Evolutionary conservation across 139 green algal species (phyloP).

Genomic region (Chlamydomonas eustigma): DNA sequence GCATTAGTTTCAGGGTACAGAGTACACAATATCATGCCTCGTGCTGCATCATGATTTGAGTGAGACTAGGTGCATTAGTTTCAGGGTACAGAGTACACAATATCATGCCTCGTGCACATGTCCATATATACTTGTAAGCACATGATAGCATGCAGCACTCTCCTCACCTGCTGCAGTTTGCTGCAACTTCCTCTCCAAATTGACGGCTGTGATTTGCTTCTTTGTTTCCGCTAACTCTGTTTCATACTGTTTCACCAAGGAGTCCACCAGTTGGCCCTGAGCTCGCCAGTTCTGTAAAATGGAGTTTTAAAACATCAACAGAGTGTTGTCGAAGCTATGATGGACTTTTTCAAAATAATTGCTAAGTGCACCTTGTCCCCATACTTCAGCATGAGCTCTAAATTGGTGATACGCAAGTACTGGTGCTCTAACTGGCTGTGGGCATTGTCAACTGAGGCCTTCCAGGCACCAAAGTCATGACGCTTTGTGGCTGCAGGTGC

Average conservation of each 20-base stretch:
- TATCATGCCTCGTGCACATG: too few species aligned
- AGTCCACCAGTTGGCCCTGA: slow-evolving; percentile 37
- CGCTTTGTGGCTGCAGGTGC: slow-evolving; percentile 44
- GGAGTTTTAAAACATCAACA: too few species aligned
- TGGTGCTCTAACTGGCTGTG: slow-evolving; percentile 76
- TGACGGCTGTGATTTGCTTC: slow-evolving; percentile 51
- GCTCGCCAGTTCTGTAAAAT: slow-evolving; percentile 20
- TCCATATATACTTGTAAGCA: background rate
- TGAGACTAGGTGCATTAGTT: too few species aligned
- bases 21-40: too few species aligned
- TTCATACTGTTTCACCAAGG: slow-evolving; percentile 30
- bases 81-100: too few species aligned
- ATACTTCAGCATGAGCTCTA: slow-evolving; percentile 75
- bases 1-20: too few species aligned
- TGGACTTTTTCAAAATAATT: background rate
- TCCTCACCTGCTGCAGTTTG: slow-evolving; percentile 38
- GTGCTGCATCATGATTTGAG: too few species aligned
- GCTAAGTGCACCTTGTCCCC: slow-evolving; percentile 51
- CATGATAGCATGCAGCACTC: background rate
- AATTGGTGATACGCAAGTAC: slow-evolving; percentile 64
- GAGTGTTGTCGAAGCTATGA: background rate
- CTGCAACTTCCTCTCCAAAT: slow-evolving; percentile 77
- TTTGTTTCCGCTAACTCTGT: slow-evolving; percentile 12
- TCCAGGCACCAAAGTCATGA: slow-evolving; percentile 58
- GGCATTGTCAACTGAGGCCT: slow-evolving; percentile 62